phyloP scores from a whole-genome alignment of 2,329 filamentous ascomycete genomes.

The Chaetomium olivaceum region DNA sequence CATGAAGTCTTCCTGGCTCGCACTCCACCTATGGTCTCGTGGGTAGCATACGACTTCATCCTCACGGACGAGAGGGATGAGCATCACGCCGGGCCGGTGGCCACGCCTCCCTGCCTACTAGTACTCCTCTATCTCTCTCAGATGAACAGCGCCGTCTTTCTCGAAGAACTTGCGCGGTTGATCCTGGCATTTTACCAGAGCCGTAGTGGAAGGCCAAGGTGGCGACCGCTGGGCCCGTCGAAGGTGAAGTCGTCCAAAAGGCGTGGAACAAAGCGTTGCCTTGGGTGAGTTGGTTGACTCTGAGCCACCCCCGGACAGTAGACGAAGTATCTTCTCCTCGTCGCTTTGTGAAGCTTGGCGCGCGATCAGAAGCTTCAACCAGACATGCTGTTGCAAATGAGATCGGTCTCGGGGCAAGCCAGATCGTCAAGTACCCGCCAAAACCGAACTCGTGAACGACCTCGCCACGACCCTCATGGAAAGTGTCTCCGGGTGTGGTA shows the following conservation, averaged over 20 bases:
- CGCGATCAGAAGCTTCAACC: conserved; percentile 36
- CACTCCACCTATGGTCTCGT: too few relatives aligned
- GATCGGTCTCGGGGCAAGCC: conserved; percentile 43
- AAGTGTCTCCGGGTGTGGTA: conserved; percentile 9
- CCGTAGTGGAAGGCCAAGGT: too few relatives aligned
- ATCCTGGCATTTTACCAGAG: too few relatives aligned
- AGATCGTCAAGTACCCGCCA: conserved; percentile 44
- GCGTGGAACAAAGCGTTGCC: conserved; percentile 20
- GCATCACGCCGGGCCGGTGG: not conserved
- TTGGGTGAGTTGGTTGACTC: conserved; percentile 5
- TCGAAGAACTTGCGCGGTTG: too few relatives aligned
- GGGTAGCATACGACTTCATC: not conserved
- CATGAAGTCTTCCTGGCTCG: too few relatives aligned
- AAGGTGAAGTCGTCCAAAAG: conserved; percentile 27
- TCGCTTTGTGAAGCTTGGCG: conserved; percentile 13
- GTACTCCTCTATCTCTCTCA: conserved; percentile 22
- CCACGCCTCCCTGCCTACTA: not conserved
- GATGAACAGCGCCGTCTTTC: too few relatives aligned
- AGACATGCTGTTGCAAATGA: conserved; percentile 33
- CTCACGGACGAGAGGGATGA: not conserved
- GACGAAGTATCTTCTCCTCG: not conserved
- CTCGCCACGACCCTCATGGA: conserved; percentile 37
- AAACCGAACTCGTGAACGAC: conserved; percentile 43
- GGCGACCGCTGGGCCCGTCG: conserved; percentile 27
- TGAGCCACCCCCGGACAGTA: not conserved